A percentile compares a stretch with the other conserved stretches of the same genome.
These are phyloP conservation scores for Artemisia tridentata DNA, from an alignment of 129 eudicot species.

Conservation along the genomic window DNA sequence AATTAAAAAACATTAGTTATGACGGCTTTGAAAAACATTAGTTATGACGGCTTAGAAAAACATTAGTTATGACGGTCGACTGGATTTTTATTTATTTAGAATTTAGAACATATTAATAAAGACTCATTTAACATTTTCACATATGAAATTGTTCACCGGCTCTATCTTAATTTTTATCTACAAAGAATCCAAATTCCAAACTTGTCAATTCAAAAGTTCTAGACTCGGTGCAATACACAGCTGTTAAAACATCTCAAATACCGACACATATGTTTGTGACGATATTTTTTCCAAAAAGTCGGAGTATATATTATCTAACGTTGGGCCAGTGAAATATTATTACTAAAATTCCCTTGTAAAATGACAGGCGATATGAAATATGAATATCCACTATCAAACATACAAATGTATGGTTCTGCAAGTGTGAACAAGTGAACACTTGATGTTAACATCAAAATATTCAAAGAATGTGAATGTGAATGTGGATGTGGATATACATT, in stretches of 20 bases:
- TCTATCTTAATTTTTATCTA: not conserved
- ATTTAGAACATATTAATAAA: no score
- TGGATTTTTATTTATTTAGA: no score
- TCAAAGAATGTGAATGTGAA: constrained; percentile 12
- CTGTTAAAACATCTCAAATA: not conserved
- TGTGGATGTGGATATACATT: no score
- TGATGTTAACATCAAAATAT: not conserved
- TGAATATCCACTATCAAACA: not conserved
- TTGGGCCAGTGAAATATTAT: not conserved
- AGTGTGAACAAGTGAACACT: not conserved
- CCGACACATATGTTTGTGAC: not conserved
- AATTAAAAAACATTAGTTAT: no score
- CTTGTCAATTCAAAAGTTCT: not conserved
- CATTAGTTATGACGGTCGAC: no score
- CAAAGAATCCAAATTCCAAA: constrained; percentile 4
- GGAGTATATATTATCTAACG: no score
- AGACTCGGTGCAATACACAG: not conserved
- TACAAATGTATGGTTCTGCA: not conserved
- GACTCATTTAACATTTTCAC: not conserved
- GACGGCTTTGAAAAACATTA: no score
- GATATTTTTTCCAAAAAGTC: not conserved
- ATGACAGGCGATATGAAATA: not conserved
- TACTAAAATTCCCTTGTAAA: not conserved
- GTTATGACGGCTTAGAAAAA: no score
- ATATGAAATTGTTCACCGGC: constrained; percentile 10